Evolutionary conservation across 1,284 basidiomycete genomes (phyloP).

Genomic region (Thecaphora thlaspeos): DNA sequence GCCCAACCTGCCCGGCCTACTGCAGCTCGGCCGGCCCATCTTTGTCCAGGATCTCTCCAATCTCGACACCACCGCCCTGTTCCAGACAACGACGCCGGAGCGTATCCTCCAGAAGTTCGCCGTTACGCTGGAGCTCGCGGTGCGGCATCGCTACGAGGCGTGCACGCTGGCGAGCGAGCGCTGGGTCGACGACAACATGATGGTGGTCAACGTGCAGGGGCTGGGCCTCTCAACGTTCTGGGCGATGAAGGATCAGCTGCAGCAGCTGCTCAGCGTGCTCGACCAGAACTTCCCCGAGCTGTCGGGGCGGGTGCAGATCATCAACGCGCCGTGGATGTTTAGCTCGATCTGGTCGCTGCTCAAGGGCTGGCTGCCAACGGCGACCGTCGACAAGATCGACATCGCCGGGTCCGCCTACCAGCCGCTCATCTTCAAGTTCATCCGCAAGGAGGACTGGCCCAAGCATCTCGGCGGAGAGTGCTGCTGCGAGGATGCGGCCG

Average conservation of each 20-base stretch:
- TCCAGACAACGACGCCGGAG: constrained; percentile 42
- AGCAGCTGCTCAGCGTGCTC: constrained; percentile 42
- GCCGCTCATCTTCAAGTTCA: constrained; percentile 32
- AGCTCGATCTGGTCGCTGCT: constrained; percentile 50
- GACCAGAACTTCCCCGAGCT: constrained; percentile 56
- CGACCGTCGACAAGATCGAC: constrained; percentile 53
- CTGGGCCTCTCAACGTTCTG: constrained; percentile 51
- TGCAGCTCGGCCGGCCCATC: constrained; percentile 44
- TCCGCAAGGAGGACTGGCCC: constrained; percentile 43
- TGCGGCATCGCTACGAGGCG: constrained; percentile 43
- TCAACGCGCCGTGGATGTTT: constrained; percentile 54
- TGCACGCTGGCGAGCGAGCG: constrained; percentile 31
- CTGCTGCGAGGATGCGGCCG: constrained; percentile 16
- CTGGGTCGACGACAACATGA: constrained; percentile 53
- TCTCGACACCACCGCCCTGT: constrained; percentile 40
- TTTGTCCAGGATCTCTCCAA: constrained; percentile 54
- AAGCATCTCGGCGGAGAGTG: constrained; percentile 48
- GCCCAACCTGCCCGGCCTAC: neutral
- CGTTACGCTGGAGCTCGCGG: constrained; percentile 50
- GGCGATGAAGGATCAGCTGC: constrained; percentile 51
- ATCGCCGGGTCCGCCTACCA: constrained; percentile 47
- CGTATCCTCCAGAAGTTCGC: constrained; percentile 53
- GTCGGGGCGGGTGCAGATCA: constrained; percentile 53
- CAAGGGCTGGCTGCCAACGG: constrained; percentile 52
- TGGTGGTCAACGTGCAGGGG: constrained; percentile 53